These are phyloP conservation scores for Mortierella sp. DNA, from an alignment of 371 early-diverging fungal species.

Conservation along the genomic window DNA sequence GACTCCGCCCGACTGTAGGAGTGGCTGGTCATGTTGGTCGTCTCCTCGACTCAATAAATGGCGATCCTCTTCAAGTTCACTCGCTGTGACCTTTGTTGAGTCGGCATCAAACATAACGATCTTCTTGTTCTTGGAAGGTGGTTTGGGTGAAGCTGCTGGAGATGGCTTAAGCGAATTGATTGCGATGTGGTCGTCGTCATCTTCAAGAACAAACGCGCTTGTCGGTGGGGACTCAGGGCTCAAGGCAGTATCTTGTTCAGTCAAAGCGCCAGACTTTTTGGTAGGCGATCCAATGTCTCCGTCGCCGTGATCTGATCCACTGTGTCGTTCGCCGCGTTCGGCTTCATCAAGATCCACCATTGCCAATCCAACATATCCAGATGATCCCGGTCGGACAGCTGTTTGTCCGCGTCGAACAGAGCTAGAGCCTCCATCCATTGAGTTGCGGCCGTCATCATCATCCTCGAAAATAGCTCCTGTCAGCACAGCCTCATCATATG, in stretches of 20 bases:
- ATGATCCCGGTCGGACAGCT: conserved; percentile 22
- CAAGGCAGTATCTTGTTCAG: no score
- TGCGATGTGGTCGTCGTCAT: background rate
- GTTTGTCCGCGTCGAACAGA: conserved; percentile 7
- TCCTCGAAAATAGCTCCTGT: conserved; percentile 47
- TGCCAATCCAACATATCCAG: conserved; percentile 40
- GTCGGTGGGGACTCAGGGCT: no score
- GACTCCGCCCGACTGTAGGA: no score
- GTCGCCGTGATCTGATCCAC: background rate
- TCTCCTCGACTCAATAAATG: no score
- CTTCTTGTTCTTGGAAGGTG: no score
- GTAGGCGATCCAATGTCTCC: no score
- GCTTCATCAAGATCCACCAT: conserved; percentile 43
- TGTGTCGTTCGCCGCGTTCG: conserved; percentile 17
- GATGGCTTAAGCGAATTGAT: background rate
- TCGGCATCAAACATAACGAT: no score
- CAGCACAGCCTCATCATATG: conserved; percentile 44
- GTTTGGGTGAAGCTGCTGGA: background rate
- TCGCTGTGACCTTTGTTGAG: no score
- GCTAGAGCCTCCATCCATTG: conserved; percentile 7
- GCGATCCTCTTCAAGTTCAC: no score
- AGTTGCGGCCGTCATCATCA: background rate
- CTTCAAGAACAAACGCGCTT: background rate
- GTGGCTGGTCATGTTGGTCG: no score
- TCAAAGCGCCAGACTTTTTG: no score